These are phyloP conservation scores for Stromatinia cepivora DNA, from an alignment of 2,329 filamentous ascomycete genomes.

Conservation along the genomic window DNA sequence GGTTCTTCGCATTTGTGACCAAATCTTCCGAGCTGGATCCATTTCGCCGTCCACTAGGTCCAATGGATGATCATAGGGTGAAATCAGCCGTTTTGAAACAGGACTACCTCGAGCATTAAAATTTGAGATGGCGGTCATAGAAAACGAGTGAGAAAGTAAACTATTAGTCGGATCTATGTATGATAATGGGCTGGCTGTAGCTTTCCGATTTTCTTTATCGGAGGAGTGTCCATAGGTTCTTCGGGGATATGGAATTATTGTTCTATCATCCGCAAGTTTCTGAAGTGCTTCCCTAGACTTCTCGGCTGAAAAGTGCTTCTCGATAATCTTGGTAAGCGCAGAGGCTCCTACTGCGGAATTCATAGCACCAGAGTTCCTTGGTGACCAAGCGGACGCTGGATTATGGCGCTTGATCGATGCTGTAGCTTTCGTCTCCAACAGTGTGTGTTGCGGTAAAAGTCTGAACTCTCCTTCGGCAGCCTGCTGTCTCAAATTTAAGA, in stretches of 20 bases:
- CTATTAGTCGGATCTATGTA: background rate
- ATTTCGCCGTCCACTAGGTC: slow-evolving; percentile 25
- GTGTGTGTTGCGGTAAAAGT: slow-evolving; percentile 49
- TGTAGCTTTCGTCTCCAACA: slow-evolving; percentile 53
- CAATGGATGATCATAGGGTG: slow-evolving; percentile 20
- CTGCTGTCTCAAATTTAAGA: slow-evolving; percentile 37
- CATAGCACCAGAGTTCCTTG: slow-evolving; percentile 42
- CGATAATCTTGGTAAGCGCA: slow-evolving; percentile 34
- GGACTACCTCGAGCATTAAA: slow-evolving; percentile 1
- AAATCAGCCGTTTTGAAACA: background rate
- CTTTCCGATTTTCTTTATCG: slow-evolving; percentile 20
- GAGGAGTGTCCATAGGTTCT: slow-evolving; percentile 17
- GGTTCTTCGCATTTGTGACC: slow-evolving; percentile 38
- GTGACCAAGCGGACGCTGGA: slow-evolving; percentile 53
- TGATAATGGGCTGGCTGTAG: background rate
- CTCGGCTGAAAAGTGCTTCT: slow-evolving; percentile 32
- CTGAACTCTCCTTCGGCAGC: slow-evolving; percentile 35
- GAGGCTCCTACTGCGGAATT: slow-evolving; percentile 36
- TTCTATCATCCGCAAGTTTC: slow-evolving; percentile 30
- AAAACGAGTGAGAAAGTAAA: slow-evolving; percentile 16
- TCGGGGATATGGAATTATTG: slow-evolving; percentile 24
- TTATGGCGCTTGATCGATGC: slow-evolving; percentile 54
- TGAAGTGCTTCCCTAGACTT: slow-evolving; percentile 31
- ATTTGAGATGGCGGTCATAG: slow-evolving; percentile 20
- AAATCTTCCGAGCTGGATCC: slow-evolving; percentile 41